Conservation (phyloP, 1,139 yeast species). For the Yamadazyma jaroonii region DNA sequence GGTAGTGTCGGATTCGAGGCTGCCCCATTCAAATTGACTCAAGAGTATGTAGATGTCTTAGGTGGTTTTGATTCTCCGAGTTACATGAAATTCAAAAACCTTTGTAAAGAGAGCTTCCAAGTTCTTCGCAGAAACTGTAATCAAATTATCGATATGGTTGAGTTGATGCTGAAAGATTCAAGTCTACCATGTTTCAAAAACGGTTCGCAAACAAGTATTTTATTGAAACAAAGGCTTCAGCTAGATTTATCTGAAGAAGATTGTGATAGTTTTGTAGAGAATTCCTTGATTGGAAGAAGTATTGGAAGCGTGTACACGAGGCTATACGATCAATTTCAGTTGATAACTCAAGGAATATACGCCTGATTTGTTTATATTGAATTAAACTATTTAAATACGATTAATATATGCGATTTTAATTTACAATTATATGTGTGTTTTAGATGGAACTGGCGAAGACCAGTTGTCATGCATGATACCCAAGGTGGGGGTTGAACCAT, state of each 20-base stretch:
- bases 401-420: constrained; percentile 2
- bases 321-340: constrained; percentile 89
- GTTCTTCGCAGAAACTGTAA: constrained; percentile 70
- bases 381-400: constrained; percentile 2
- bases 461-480: constrained; percentile 5
- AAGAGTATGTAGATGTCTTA: constrained; percentile 80
- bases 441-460: constrained; percentile 11
- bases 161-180: constrained; percentile 90
- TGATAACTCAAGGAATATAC: constrained; percentile 91
- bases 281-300: constrained; percentile 69
- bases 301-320: constrained; percentile 88
- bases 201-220: constrained; percentile 78
- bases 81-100: constrained; percentile 54
- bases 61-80: constrained; percentile 71
- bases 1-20: constrained; percentile 97
- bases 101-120: constrained; percentile 71
- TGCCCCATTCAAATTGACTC: constrained; percentile 90
- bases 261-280: constrained; percentile 74
- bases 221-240: constrained; percentile 78
- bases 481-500: constrained; percentile 4
- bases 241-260: constrained; percentile 71
- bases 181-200: constrained; percentile 86
- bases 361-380: neutral
- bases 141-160: constrained; percentile 76
- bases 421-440: constrained; percentile 9